Evolutionary conservation across 1,284 basidiomycete genomes (phyloP).

Genomic region (Ganoderma lucidum): DNA sequence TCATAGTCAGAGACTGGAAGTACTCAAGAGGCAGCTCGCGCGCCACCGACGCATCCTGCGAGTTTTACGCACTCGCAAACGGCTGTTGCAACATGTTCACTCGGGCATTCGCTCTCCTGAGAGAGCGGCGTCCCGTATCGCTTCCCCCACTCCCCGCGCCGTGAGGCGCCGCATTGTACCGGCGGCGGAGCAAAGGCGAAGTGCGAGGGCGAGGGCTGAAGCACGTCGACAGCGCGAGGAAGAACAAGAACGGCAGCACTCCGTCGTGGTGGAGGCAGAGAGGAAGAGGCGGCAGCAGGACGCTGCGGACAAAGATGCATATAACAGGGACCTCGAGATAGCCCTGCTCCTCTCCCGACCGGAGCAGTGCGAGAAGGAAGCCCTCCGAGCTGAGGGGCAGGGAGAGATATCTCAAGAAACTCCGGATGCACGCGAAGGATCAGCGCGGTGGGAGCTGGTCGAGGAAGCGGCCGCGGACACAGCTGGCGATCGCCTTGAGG

Average conservation of each 20-base stretch:
- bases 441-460: not conserved
- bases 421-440: too few relatives aligned
- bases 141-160: not conserved
- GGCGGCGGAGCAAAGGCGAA: not conserved
- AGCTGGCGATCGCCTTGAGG: not conserved
- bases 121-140: not conserved
- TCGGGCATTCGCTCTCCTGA: not conserved
- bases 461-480: not conserved
- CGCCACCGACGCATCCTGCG: not conserved
- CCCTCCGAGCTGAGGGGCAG: not conserved
- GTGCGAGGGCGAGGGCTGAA: not conserved
- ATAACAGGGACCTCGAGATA: not conserved
- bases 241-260: conserved; percentile 6
- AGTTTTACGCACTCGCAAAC: not conserved
- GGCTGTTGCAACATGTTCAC: too few relatives aligned
- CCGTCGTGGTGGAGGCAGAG: conserved; percentile 10
- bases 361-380: not conserved
- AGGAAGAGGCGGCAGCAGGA: not conserved
- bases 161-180: not conserved
- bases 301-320: not conserved
- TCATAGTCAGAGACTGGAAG: conserved; percentile 3
- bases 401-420: too few relatives aligned
- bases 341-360: not conserved
- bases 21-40: not conserved
- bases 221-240: not conserved